Conservation (phyloP, 2,329 filamentous ascomycete species). For the Talaromyces sp. region DNA sequence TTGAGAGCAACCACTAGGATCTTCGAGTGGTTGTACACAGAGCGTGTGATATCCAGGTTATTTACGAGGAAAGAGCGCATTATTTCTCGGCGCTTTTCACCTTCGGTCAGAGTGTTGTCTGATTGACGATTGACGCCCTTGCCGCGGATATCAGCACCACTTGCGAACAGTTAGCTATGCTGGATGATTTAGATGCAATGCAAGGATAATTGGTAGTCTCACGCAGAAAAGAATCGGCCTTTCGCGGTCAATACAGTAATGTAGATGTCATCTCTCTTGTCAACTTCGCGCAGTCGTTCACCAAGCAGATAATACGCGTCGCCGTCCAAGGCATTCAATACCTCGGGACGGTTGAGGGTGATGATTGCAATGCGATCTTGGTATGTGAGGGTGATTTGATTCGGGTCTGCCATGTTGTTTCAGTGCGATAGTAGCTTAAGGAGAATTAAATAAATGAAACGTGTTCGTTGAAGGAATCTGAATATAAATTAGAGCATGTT, state of each 20-base stretch:
- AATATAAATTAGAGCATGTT: too few species aligned
- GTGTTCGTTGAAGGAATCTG: too few species aligned
- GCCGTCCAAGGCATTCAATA: slow-evolving; percentile 76
- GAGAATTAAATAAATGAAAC: not conserved
- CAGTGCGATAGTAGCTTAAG: not conserved
- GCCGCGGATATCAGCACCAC: slow-evolving; percentile 12
- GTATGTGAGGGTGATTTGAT: slow-evolving; percentile 57
- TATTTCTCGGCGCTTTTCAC: slow-evolving; percentile 52
- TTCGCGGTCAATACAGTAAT: slow-evolving; percentile 80
- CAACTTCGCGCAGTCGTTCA: slow-evolving; percentile 69
- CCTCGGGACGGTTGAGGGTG: slow-evolving; percentile 76
- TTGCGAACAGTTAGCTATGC: not conserved
- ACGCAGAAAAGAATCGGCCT: slow-evolving; percentile 84
- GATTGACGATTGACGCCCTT: slow-evolving; percentile 23
- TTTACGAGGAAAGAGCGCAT: slow-evolving; percentile 69
- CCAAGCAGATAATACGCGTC: slow-evolving; percentile 73
- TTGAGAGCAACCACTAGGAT: slow-evolving; percentile 88
- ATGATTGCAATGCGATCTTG: slow-evolving; percentile 71
- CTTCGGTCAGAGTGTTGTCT: slow-evolving; percentile 19
- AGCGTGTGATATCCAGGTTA: slow-evolving; percentile 84
- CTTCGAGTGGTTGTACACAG: slow-evolving; percentile 91
- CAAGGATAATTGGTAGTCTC: slow-evolving; percentile 23
- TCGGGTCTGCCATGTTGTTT: slow-evolving; percentile 24
- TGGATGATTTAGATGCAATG: not conserved
- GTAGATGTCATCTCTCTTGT: slow-evolving; percentile 69